A percentile compares a stretch with the other conserved stretches of the same genome.
Evolutionary conservation across 495 filamentous ascomycete genomes (phyloP).

Genomic region (Lasiosphaeriaceae sp.): DNA sequence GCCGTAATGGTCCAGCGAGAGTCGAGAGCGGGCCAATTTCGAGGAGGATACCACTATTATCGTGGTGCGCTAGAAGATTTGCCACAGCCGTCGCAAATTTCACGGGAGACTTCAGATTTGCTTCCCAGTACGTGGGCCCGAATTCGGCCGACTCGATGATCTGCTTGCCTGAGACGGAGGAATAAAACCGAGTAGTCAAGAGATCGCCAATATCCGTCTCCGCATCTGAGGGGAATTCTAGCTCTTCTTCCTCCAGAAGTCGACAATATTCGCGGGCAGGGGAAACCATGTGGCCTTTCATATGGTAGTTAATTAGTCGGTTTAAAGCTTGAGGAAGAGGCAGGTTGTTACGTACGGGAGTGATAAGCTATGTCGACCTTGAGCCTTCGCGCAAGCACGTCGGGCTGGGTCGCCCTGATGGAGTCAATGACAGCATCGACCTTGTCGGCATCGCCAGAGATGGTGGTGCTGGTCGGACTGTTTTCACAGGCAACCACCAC

Average conservation of each 20-base stretch:
- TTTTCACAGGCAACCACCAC: slow-evolving; percentile 42
- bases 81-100: slow-evolving; percentile 35
- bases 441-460: slow-evolving; percentile 35
- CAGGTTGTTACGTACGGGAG: slow-evolving; percentile 20
- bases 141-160: slow-evolving; percentile 10
- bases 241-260: too few relatives aligned
- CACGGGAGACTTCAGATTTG: slow-evolving; percentile 45
- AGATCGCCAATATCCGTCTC: slow-evolving; percentile 21
- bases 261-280: too few relatives aligned
- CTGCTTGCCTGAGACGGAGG: slow-evolving; percentile 29
- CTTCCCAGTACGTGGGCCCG: slow-evolving; percentile 35
- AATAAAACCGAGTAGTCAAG: slow-evolving; percentile 35
- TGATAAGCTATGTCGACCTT: slow-evolving; percentile 43
- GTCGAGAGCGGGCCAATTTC: slow-evolving; percentile 59
- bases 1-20: slow-evolving; percentile 45
- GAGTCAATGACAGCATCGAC: slow-evolving; percentile 31
- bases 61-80: slow-evolving; percentile 7
- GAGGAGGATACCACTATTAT: slow-evolving; percentile 21
- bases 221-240: too few relatives aligned
- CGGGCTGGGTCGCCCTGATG: slow-evolving; percentile 19
- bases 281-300: slow-evolving; percentile 15
- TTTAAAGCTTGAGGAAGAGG: too few relatives aligned
- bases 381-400: slow-evolving; percentile 41
- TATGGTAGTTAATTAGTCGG: too few relatives aligned
- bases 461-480: slow-evolving; percentile 40